Percentiles rank a stretch among this genome's conserved stretches.
These are phyloP conservation scores for Sicyos edulis DNA, from an alignment of 306 rosid species.

Conservation along the genomic window DNA sequence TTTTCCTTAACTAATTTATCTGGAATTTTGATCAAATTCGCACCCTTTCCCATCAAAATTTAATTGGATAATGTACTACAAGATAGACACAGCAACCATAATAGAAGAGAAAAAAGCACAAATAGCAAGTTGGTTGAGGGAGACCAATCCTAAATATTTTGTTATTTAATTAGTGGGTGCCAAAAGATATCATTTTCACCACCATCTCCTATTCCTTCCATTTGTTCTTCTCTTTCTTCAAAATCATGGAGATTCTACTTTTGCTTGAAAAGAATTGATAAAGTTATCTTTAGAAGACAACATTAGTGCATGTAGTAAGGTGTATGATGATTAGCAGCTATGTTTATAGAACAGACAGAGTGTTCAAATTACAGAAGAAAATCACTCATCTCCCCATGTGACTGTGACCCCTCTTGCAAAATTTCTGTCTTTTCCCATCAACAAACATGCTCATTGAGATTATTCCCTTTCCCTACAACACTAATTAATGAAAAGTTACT, in stretches of 20 bases:
- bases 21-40: no score
- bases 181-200: constrained; percentile 15
- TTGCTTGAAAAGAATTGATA: constrained; percentile 34
- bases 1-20: no score
- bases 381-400: constrained; percentile 32
- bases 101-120: not conserved
- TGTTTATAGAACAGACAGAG: constrained; percentile 34
- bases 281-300: constrained; percentile 24
- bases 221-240: not conserved
- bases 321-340: constrained; percentile 36
- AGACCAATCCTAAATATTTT: not conserved
- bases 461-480: no score
- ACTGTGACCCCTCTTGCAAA: constrained; percentile 30
- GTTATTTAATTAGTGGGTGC: not conserved
- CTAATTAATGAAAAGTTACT: no score
- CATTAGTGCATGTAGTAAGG: constrained; percentile 11
- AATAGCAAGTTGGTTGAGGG: not conserved
- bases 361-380: constrained; percentile 31
- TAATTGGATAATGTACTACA: no score
- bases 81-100: no score
- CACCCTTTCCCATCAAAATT: no score
- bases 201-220: constrained; percentile 20
- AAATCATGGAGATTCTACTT: constrained; percentile 10
- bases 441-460: no score
- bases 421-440: no score